Conservation (phyloP, 768 basidiomycete species). For the Hypholoma sublateritium region DNA sequence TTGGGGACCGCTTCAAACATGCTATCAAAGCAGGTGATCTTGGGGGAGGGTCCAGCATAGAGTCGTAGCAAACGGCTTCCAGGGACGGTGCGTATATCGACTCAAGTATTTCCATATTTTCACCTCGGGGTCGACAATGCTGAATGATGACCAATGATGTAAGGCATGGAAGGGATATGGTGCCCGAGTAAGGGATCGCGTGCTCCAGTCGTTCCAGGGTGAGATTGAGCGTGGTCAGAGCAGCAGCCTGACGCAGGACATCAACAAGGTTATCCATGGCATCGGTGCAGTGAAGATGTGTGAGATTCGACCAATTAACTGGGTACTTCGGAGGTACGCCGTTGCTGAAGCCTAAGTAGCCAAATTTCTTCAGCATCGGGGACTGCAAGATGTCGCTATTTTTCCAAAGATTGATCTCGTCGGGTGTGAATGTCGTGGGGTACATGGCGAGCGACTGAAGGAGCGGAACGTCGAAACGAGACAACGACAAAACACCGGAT, state of each 20-base stretch:
- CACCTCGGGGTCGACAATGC: background rate
- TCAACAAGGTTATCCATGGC: background rate
- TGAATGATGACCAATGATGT: background rate
- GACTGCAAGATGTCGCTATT: background rate
- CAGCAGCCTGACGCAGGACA: background rate
- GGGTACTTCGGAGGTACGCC: background rate
- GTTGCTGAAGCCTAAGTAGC: background rate
- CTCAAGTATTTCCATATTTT: background rate
- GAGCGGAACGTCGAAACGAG: background rate
- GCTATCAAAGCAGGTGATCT: background rate
- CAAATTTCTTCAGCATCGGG: background rate
- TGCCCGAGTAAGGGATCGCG: background rate
- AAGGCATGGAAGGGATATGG: background rate
- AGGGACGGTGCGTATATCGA: background rate
- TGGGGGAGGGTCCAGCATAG: background rate
- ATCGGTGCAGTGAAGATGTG: background rate
- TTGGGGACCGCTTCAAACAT: too few species aligned
- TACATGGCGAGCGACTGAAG: background rate
- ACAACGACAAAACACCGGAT: background rate
- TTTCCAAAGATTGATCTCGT: background rate
- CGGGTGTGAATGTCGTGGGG: background rate
- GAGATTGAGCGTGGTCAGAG: background rate
- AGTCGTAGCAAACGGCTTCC: background rate
- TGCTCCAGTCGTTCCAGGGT: background rate
- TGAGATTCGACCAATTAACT: background rate